Base-by-base conservation (phyloP, 495 filamentous ascomycete species). In the Penicillium maclennaniae region DNA sequence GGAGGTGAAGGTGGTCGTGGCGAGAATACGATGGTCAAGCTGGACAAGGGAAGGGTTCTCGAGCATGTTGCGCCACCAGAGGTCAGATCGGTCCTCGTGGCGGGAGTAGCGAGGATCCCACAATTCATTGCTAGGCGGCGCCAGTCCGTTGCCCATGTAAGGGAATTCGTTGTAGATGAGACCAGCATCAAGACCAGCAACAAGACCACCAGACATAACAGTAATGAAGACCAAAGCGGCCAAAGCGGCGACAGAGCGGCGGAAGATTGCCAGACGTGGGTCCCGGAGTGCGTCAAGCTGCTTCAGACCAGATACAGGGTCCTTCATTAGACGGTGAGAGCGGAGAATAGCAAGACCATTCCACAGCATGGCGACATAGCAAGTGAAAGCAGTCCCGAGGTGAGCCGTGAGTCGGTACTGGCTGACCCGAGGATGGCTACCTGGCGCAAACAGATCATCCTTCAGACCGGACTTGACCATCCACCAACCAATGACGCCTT, bases 81-180 rank as follows among this genome's bases (percentile, higher is more conserved):
- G 70, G 63, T 98, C 93, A 28, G 84, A 83, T 19, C 72, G 60
- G 65, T 96, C 91, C 38, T 83, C 76, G 43, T 77, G 79, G 46
- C 88, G 89, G 19, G 85, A 89, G 79, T 97, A 98, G 72, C 91
- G 92, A 39, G 81, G 72, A 59, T 88, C 83, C 61, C 89, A 89
- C 8, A 98, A 83, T 67, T 98, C 93, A 1, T 79, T 74, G 51
- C 75, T 82, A 1, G 93, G 95, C 9, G 93, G 93, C 3, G 87
- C 76, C 27, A 91, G 76, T 1, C 89, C 89, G 1, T 78, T 71
- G 26, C 95, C 93, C 93, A 98, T 98, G 63, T 80, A 89, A 1
- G 95, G 95, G 65, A 97, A 97, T 61, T 97, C 90, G 65, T 97
- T 97, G 75, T 98, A 98, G 65, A 98, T 96, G 15, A 98, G 74